Evolutionary conservation across 495 filamentous ascomycete genomes (phyloP).

Genomic region (Thermothielavioides terrestris): DNA sequence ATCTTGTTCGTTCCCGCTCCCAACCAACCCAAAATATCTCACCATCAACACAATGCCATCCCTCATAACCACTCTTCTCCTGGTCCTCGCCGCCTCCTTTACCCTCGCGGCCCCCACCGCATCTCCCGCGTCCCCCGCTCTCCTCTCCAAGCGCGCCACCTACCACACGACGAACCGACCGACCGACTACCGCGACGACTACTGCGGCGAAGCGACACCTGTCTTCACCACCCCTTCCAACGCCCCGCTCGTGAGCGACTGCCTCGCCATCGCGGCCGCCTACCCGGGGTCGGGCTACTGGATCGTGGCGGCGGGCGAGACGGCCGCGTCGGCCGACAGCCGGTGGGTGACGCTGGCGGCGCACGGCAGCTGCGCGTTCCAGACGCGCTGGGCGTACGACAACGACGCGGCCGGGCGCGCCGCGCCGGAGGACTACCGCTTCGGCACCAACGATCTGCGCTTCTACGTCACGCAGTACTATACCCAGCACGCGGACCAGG

Average conservation of each 20-base stretch:
- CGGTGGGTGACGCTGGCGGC: background rate
- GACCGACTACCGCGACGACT: slow-evolving; percentile 2
- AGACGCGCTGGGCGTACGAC: background rate
- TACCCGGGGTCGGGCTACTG: slow-evolving; percentile 1
- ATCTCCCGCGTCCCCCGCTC: background rate
- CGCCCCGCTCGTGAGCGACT: background rate
- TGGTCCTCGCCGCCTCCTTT: background rate
- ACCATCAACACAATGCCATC: background rate
- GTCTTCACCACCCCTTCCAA: no score
- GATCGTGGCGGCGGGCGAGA: background rate
- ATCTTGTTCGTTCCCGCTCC: background rate
- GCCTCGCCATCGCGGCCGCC: background rate
- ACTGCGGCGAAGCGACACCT: slow-evolving; percentile 5
- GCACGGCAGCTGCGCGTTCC: background rate
- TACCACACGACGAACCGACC: no score
- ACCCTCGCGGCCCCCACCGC: background rate
- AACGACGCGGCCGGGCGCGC: background rate
- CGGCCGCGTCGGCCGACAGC: background rate
- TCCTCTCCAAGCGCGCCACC: background rate
- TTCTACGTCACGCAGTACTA: background rate
- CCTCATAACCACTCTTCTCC: background rate
- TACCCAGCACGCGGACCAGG: background rate
- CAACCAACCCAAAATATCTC: background rate
- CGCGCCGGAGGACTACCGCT: background rate
- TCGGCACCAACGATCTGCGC: slow-evolving; percentile 2